Percentiles rank a stretch among this genome's conserved stretches.
phyloP scores from a whole-genome alignment of 371 early-diverging fungal species.

The Circinella minor region DNA sequence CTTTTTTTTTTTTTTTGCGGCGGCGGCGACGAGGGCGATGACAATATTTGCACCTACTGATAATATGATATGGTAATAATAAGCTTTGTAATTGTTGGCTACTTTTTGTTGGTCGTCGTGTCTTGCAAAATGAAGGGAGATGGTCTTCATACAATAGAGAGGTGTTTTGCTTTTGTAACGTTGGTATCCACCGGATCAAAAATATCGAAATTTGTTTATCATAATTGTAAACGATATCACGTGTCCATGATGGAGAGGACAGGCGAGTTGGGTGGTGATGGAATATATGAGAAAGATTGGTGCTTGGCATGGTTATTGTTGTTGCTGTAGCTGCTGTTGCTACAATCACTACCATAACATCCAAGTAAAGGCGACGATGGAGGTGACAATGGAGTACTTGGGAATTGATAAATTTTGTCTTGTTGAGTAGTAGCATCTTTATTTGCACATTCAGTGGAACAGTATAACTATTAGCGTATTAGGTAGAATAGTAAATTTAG shows the following conservation, averaged over 20 bases:
- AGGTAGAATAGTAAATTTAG: neutral
- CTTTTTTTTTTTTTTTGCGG: neutral
- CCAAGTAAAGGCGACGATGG: slow-evolving; percentile 22
- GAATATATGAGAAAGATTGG: neutral
- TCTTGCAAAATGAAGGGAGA: too few relatives aligned
- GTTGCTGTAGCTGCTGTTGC: neutral
- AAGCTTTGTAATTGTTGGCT: neutral
- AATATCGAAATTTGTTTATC: too few relatives aligned
- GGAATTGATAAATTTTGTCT: neutral
- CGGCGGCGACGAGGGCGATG: neutral
- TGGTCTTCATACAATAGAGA: neutral
- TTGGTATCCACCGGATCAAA: neutral
- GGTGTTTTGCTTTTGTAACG: neutral
- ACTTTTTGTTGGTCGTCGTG: neutral
- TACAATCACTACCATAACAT: neutral
- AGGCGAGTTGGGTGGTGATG: slow-evolving; percentile 20
- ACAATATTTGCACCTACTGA: too few relatives aligned
- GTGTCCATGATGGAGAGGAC: slow-evolving; percentile 9
- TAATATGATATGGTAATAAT: too few relatives aligned
- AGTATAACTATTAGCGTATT: slow-evolving; percentile 18
- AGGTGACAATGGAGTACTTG: slow-evolving; percentile 8
- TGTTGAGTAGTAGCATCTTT: slow-evolving; percentile 15
- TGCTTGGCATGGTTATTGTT: neutral
- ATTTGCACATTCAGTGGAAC: slow-evolving; percentile 25
- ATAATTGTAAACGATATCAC: neutral